phyloP scores from a whole-genome alignment of 2,329 filamentous ascomycete species.

The Trichoderma simmonsii region DNA sequence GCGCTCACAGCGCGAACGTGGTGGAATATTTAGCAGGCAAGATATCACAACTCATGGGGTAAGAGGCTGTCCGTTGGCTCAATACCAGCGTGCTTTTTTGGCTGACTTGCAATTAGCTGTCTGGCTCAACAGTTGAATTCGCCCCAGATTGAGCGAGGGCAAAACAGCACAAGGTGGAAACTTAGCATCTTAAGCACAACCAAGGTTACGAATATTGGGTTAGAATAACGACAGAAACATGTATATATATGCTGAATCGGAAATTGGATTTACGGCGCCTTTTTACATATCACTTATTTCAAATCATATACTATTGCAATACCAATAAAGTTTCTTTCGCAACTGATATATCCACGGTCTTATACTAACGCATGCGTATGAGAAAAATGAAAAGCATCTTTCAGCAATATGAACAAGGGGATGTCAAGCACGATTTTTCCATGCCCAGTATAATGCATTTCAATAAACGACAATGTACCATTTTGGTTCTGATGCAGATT shows the following conservation, averaged over 20 bases:
- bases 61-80: slow-evolving; percentile 17
- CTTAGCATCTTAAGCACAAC: not conserved
- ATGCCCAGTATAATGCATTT: slow-evolving; percentile 15
- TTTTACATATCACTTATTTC: not conserved
- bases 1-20: not conserved
- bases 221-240: not conserved
- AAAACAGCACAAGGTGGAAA: not conserved
- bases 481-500: slow-evolving; percentile 16
- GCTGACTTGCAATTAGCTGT: slow-evolving; percentile 8
- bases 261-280: not conserved
- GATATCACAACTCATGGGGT: slow-evolving; percentile 1
- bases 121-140: not conserved
- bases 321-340: not conserved
- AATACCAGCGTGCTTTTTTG: slow-evolving; percentile 1
- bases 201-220: not conserved
- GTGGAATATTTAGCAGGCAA: not conserved
- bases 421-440: slow-evolving; percentile 2
- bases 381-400: not conserved
- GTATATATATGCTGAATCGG: not conserved
- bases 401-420: slow-evolving; percentile 4
- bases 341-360: slow-evolving; percentile 3
- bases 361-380: not conserved
- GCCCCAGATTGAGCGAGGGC: not conserved
- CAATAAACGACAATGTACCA: slow-evolving; percentile 9
- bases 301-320: slow-evolving; percentile 2